Base-by-base conservation (phyloP, 2,329 filamentous ascomycete species). In the Paracoccidioides brasiliensis region DNA sequence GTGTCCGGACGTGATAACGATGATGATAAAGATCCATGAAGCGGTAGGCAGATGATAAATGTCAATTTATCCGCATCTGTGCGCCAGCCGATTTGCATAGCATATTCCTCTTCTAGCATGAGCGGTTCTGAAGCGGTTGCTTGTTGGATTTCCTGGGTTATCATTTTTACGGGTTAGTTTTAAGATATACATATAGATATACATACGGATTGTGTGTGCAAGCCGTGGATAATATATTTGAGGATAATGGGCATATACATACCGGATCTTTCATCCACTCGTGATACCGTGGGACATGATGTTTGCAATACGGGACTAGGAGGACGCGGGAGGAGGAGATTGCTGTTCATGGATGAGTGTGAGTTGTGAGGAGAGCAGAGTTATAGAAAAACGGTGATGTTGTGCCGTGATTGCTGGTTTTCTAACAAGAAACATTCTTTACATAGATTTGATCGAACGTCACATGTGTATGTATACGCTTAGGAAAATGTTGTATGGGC, bases 81-180 rank as follows among this genome's bases (percentile, higher is more conserved):
- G 41, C 90, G 83, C 91, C 91, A 97, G 60, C 83, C 88, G n/a
- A 74, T 73, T 70, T 96, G 91, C 83, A 96, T 97, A 52, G 82
- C 80, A 70, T 93, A 89, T 75, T 97, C 91, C 66, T 95, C 85
- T 0, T 81, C 76, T 0, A 96, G 75, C 0, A 80, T 83, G 52
- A 97, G 78, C 0, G 85, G 87, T 59, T 96, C 90, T 0, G 90
- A 96, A 0, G 91, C 90, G 0, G 91, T 97, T 54, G 86, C 85
- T 70, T 83, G 77, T 73, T 86, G 90, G 42, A 96, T 86, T 49
- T 82, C 79, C 83, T 87, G 57, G 9, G 41, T 32, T 15, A 12
- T 54, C 61, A 38, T 3, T 30, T 41, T n/a, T 40, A 30, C 22
- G 14, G 62, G 37, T 5, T 32, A 42, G 42, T 6, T 5, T 38